Percentiles rank a stretch among this genome's conserved stretches.
These are phyloP conservation scores for Bryoglossum gracile DNA, from an alignment of 495 filamentous ascomycete species.

Conservation along the genomic window DNA sequence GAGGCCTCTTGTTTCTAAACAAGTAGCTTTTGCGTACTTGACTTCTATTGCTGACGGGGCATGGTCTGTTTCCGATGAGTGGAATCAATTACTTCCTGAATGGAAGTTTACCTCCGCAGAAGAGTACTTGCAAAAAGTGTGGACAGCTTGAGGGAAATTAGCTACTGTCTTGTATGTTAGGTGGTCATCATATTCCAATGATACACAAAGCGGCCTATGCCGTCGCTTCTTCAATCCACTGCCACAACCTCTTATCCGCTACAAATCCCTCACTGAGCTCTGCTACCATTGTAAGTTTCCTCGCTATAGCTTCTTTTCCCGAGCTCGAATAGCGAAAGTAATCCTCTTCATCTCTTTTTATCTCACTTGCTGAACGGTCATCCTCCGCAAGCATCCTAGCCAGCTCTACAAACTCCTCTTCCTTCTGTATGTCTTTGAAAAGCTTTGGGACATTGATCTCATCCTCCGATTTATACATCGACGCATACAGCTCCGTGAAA, in stretches of 20 bases:
- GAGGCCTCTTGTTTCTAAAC: no score
- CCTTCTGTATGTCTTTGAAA: neutral
- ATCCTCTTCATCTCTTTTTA: slow-evolving; percentile 6
- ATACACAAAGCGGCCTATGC: no score
- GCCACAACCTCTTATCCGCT: slow-evolving; percentile 10
- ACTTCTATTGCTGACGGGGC: slow-evolving; percentile 30
- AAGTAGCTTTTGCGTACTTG: slow-evolving; percentile 30
- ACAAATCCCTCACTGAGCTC: slow-evolving; percentile 8
- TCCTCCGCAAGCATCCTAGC: slow-evolving; percentile 8
- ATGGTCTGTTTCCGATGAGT: slow-evolving; percentile 40
- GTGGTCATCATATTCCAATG: no score
- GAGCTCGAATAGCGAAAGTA: slow-evolving; percentile 5
- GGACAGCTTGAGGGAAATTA: no score
- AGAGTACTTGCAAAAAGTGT: slow-evolving; percentile 31
- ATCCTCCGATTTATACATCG: neutral
- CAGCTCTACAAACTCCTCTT: slow-evolving; percentile 1
- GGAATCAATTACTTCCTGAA: slow-evolving; percentile 44
- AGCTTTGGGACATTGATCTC: neutral
- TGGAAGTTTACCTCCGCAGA: slow-evolving; percentile 38
- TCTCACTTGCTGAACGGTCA: slow-evolving; percentile 4
- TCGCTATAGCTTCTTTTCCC: slow-evolving; percentile 7
- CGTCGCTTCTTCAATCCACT: slow-evolving; percentile 3
- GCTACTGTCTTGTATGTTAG: no score
- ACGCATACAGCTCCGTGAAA: slow-evolving; percentile 3
- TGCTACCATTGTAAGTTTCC: slow-evolving; percentile 6